Evolutionary conservation across 495 filamentous ascomycete genomes (phyloP).

Genomic region (Stereocaulon alpinum): DNA sequence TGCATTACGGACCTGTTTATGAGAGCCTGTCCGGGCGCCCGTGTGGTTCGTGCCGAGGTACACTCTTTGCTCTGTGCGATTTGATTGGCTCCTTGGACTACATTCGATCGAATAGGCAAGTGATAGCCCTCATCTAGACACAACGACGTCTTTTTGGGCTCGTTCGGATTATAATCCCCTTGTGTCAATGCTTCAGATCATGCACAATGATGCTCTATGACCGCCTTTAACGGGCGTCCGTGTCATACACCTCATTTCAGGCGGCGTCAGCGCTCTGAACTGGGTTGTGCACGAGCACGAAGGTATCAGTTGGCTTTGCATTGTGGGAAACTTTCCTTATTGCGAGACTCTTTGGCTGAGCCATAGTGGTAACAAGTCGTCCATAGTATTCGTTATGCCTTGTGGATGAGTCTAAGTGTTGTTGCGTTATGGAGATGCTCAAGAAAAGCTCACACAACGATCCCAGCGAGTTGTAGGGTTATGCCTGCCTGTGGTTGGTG

Average conservation of each 20-base stretch:
- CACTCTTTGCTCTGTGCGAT: neutral
- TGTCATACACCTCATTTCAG: neutral
- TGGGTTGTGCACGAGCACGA: neutral
- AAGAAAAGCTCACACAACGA: neutral
- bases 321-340: neutral
- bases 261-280: neutral
- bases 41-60: slow-evolving; percentile 2
- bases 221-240: neutral
- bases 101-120: neutral
- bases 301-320: neutral
- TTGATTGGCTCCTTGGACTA: slow-evolving; percentile 5
- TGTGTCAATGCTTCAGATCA: neutral
- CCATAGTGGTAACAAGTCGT: no score
- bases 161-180: neutral
- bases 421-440: neutral
- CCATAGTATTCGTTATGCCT: neutral
- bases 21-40: neutral
- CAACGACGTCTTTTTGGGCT: neutral
- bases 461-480: no score
- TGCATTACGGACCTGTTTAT: neutral
- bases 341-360: neutral
- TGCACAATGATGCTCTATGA: slow-evolving; percentile 4
- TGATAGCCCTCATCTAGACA: neutral
- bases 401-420: neutral
- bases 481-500: neutral